Conservation (phyloP, 371 early-diverging fungal genomes). For the Zopfochytrium polystomum region DNA sequence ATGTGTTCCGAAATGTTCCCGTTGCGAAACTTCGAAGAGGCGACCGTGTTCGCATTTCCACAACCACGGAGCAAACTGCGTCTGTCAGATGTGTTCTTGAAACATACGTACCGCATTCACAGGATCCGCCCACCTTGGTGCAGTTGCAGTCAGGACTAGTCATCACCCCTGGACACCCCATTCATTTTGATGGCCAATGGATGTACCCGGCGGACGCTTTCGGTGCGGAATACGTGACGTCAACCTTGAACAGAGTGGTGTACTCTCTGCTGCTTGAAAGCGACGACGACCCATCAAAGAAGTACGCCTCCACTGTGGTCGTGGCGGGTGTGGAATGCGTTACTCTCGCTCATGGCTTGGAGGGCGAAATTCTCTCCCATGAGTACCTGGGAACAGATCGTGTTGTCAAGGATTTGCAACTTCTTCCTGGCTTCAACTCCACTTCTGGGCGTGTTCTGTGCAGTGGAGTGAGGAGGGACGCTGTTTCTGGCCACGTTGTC, state of each 20-base stretch:
- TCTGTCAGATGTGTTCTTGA: slow-evolving; percentile 17
- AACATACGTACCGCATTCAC: slow-evolving; percentile 1
- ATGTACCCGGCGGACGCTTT: slow-evolving; percentile 17
- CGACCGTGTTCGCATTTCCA: slow-evolving; percentile 6
- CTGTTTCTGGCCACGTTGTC: too few relatives aligned
- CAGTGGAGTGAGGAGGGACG: slow-evolving; percentile 13
- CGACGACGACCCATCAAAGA: not conserved
- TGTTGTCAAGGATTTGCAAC: slow-evolving; percentile 24
- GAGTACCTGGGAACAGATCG: slow-evolving; percentile 22
- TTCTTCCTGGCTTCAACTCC: slow-evolving; percentile 23
- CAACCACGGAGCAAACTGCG: not conserved
- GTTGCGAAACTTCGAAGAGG: slow-evolving; percentile 24
- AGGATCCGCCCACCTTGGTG: slow-evolving; percentile 3
- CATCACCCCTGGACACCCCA: slow-evolving; percentile 28
- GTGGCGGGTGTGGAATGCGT: slow-evolving; percentile 25
- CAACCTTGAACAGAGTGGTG: not conserved
- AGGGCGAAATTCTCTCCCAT: slow-evolving; percentile 6
- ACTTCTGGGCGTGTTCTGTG: slow-evolving; percentile 21
- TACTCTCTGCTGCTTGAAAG: slow-evolving; percentile 5
- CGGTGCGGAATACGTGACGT: not conserved
- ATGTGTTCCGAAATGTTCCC: not conserved
- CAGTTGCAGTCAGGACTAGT: slow-evolving; percentile 8
- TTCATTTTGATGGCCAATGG: slow-evolving; percentile 12
- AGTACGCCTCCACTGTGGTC: slow-evolving; percentile 1
- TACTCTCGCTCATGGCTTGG: slow-evolving; percentile 29